Percentiles rank a stretch among this genome's conserved stretches.
phyloP scores from a whole-genome alignment of 208 protist genomes.

The Leishmania guyanensis region DNA sequence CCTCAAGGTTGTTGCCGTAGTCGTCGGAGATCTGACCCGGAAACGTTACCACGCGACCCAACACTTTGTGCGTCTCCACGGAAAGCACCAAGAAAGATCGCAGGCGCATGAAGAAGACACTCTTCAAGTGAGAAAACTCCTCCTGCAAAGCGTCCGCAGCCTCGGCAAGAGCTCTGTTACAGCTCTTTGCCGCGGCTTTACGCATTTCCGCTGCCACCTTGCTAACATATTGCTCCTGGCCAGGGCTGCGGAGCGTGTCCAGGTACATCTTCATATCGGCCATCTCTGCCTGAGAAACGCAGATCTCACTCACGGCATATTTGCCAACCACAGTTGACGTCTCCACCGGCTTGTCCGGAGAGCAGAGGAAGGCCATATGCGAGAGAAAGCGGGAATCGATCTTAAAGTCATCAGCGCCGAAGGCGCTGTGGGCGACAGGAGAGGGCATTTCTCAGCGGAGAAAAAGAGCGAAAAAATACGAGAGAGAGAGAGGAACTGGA shows the following conservation, averaged over 20 bases:
- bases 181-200: constrained; percentile 14
- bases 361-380: constrained; percentile 36
- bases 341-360: constrained; percentile 41
- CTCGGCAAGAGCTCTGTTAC: constrained; percentile 26
- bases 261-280: constrained; percentile 36
- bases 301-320: constrained; percentile 59
- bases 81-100: constrained; percentile 44
- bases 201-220: constrained; percentile 33
- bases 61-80: constrained; percentile 30
- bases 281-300: constrained; percentile 41
- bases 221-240: constrained; percentile 35
- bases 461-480: neutral
- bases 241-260: constrained; percentile 34
- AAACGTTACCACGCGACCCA: constrained; percentile 46
- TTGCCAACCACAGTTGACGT: constrained; percentile 34
- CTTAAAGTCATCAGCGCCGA: constrained; percentile 37
- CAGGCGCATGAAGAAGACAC: constrained; percentile 49
- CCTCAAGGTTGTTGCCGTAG: constrained; percentile 71
- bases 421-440: constrained; percentile 25
- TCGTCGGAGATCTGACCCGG: constrained; percentile 55
- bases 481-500: neutral
- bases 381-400: constrained; percentile 37
- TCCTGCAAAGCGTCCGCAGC: constrained; percentile 33
- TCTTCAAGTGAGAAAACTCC: constrained; percentile 44
- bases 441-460: constrained; percentile 10